Conservation (phyloP, 345 rosid species). For the Camelina sativa region DNA sequence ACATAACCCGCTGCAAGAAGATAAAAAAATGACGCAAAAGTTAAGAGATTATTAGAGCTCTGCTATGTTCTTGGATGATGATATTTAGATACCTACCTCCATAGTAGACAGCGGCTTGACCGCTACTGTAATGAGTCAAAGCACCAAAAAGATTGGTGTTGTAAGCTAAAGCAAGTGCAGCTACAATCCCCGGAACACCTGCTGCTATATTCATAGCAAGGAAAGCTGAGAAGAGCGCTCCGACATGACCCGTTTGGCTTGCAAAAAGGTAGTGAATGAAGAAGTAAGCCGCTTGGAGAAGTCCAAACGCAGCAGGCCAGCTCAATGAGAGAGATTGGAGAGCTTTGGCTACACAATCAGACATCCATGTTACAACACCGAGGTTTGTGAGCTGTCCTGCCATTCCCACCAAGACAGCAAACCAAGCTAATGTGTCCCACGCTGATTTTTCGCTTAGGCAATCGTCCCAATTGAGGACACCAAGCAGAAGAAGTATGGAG, state of each 20-base stretch:
- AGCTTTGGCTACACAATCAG: conserved; percentile 65
- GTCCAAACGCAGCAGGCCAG: conserved; percentile 87
- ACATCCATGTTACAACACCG: conserved; percentile 91
- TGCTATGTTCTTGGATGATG: neutral
- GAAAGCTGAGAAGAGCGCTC: conserved; percentile 95
- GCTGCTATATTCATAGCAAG: conserved; percentile 96
- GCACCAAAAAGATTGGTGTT: conserved; percentile 95
- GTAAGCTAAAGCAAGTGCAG: conserved; percentile 88
- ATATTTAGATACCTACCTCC: conserved; percentile 78
- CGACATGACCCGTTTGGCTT: conserved; percentile 97
- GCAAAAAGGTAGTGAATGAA: conserved; percentile 92
- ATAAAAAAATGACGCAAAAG: neutral
- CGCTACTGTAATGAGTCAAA: conserved; percentile 96
- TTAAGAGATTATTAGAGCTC: too few relatives aligned
- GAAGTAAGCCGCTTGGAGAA: conserved; percentile 96
- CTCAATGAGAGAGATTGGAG: conserved; percentile 77
- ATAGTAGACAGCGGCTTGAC: conserved; percentile 96
- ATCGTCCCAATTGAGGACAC: conserved; percentile 97
- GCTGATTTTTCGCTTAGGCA: conserved; percentile 95
- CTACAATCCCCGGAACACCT: conserved; percentile 77
- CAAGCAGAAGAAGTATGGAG: conserved; percentile 78
- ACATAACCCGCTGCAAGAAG: conserved; percentile 78
- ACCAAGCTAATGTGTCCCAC: conserved; percentile 98
- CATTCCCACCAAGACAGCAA: conserved; percentile 93
- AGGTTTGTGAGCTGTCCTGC: conserved; percentile 92